Evolutionary conservation across 2,329 filamentous ascomycete genomes (phyloP).

Genomic region (Chrysoporthe deuterocubensis): DNA sequence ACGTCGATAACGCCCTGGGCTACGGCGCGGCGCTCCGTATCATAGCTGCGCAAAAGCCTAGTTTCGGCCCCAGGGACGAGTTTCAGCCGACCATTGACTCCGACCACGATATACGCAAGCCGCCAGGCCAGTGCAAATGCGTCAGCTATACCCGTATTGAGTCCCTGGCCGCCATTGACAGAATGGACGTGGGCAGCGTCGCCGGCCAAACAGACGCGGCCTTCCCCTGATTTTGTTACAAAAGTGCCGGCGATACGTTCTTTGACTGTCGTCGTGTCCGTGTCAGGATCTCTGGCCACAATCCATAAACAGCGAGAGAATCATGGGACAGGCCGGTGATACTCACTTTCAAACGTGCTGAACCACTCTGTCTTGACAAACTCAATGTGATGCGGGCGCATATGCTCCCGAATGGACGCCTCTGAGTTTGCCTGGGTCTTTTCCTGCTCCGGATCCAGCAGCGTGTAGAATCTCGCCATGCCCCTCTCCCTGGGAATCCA

Average conservation of each 20-base stretch:
- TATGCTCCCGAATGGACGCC: slow-evolving; percentile 47
- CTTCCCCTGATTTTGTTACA: slow-evolving; percentile 44
- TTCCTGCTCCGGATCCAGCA: slow-evolving; percentile 46
- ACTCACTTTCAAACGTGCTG: slow-evolving; percentile 51
- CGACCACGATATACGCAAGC: slow-evolving; percentile 34
- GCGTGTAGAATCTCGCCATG: slow-evolving; percentile 51
- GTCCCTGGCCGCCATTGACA: slow-evolving; percentile 59
- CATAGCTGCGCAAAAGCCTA: slow-evolving; percentile 47
- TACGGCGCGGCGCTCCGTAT: slow-evolving; percentile 47
- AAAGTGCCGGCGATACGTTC: slow-evolving; percentile 46
- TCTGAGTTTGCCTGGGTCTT: slow-evolving; percentile 46
- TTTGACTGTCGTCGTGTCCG: slow-evolving; percentile 39
- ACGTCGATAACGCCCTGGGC: slow-evolving; percentile 52
- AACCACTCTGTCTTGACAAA: slow-evolving; percentile 54
- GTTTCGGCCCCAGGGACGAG: slow-evolving; percentile 32
- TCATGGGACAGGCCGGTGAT: background rate
- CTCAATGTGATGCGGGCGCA: slow-evolving; percentile 47
- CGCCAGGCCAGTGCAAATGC: slow-evolving; percentile 61
- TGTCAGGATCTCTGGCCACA: background rate
- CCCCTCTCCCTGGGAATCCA: slow-evolving; percentile 49
- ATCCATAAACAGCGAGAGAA: background rate
- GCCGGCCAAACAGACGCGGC: slow-evolving; percentile 58
- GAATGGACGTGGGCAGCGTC: slow-evolving; percentile 63
- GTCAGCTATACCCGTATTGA: slow-evolving; percentile 61
- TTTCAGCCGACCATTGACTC: slow-evolving; percentile 16